phyloP scores from a whole-genome alignment of 2,329 filamentous ascomycete genomes.

The Ophiocordyceps camponoti-rufipedis region DNA sequence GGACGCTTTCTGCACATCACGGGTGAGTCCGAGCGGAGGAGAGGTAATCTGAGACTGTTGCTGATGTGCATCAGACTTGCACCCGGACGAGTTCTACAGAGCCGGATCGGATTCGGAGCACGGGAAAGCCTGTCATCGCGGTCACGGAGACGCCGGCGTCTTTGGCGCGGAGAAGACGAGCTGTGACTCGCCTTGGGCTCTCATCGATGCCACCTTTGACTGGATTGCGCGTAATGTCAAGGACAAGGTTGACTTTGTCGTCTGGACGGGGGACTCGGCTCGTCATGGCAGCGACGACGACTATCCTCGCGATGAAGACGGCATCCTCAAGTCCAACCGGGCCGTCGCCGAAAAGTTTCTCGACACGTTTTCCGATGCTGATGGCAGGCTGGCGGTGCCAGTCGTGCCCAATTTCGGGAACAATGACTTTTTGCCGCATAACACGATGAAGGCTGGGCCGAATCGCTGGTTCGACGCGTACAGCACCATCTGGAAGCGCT shows the following conservation, averaged over 20 bases:
- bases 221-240: conserved; percentile 70
- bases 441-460: conserved; percentile 72
- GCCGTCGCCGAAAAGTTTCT: conserved; percentile 59
- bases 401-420: conserved; percentile 87
- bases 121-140: conserved; percentile 59
- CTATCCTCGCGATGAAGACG: conserved; percentile 53
- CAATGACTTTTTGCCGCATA: conserved; percentile 94
- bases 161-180: conserved; percentile 77
- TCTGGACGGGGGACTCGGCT: conserved; percentile 86
- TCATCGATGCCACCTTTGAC: conserved; percentile 75
- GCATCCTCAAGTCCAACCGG: conserved; percentile 65
- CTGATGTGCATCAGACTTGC: conserved; percentile 49
- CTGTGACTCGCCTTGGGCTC: conserved; percentile 67
- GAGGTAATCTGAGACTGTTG: neutral
- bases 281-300: conserved; percentile 77
- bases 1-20: conserved; percentile 80
- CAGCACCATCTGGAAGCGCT: conserved; percentile 59
- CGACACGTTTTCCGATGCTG: conserved; percentile 48
- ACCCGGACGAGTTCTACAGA: conserved; percentile 80
- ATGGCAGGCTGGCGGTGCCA: conserved; percentile 47
- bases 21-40: conserved; percentile 27
- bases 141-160: conserved; percentile 55
- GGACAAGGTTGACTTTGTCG: conserved; percentile 69
- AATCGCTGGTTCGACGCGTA: conserved; percentile 74
- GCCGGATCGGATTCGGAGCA: conserved; percentile 52